Evolutionary conservation across 345 rosid species (phyloP).

Genomic region (Salix viminalis): DNA sequence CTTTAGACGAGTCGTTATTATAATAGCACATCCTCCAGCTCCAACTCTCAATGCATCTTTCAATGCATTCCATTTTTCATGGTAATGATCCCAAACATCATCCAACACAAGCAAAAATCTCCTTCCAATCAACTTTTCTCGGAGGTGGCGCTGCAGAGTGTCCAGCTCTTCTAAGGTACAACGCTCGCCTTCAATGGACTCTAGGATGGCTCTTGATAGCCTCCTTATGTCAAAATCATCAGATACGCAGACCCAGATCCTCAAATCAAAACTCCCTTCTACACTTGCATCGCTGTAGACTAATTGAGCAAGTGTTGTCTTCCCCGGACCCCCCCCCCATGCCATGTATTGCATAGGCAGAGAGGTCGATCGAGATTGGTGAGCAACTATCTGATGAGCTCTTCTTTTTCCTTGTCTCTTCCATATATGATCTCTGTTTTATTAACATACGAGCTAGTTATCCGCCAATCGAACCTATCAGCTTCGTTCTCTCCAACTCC

Average conservation of each 20-base stretch:
- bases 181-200: not conserved
- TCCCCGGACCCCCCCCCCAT: conserved; percentile 3
- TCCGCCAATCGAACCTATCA: not conserved
- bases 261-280: not conserved
- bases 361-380: not conserved
- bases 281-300: not conserved
- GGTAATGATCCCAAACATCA: conserved; percentile 4
- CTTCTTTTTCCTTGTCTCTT: not conserved
- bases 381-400: not conserved
- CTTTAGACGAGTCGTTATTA: not conserved
- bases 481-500: not conserved
- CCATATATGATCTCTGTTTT: not conserved
- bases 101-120: conserved; percentile 8
- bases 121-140: not conserved
- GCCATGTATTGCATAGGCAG: not conserved
- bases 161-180: not conserved
- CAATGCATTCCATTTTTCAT: conserved; percentile 1
- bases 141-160: not conserved
- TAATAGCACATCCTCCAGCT: not conserved
- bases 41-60: not conserved
- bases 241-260: conserved; percentile 10
- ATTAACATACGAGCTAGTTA: not conserved
- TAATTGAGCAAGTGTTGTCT: not conserved
- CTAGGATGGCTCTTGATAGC: not conserved
- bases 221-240: conserved; percentile 5